These are phyloP conservation scores for Plasmodium gonderi DNA, from an alignment of 169 alveolate species.

Conservation along the genomic window DNA sequence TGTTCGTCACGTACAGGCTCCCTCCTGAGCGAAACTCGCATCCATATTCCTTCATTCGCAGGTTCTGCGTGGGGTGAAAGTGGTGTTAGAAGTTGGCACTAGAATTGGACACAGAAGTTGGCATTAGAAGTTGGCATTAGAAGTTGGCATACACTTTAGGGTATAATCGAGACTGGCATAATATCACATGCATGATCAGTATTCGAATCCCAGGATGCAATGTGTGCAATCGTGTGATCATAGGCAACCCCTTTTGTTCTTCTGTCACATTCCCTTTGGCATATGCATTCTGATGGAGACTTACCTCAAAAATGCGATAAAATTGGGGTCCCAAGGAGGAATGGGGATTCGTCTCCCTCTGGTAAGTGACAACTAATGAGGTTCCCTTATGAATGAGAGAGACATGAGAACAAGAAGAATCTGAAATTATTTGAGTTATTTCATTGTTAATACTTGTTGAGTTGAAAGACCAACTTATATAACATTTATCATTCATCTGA, in stretches of 20 bases:
- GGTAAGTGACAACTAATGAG: slow-evolving; percentile 2
- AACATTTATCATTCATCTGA: slow-evolving; percentile 9
- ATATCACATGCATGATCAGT: too few relatives aligned
- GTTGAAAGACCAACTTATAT: slow-evolving; percentile 47
- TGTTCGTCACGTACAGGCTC: slow-evolving; percentile 37
- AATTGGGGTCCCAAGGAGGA: neutral
- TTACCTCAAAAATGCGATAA: slow-evolving; percentile 18
- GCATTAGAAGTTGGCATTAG: too few relatives aligned
- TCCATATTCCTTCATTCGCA: neutral
- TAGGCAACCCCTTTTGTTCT: too few relatives aligned
- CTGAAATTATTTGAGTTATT: neutral
- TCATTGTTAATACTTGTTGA: slow-evolving; percentile 13
- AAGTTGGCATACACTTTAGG: too few relatives aligned
- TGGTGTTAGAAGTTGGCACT: neutral
- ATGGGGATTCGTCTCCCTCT: neutral
- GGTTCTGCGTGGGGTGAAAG: neutral
- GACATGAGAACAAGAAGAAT: slow-evolving; percentile 6
- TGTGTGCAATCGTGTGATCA: too few relatives aligned
- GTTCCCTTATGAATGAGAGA: neutral
- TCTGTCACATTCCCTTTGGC: neutral
- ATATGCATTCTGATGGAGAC: too few relatives aligned
- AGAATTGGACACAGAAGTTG: neutral
- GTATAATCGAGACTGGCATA: too few relatives aligned
- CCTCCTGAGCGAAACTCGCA: slow-evolving; percentile 40
- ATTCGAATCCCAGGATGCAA: too few relatives aligned